Evolutionary conservation across 805 yeast genomes (phyloP), one percentile per base, ranked within the genome.

Genomic region (Saccharomycopsis microspora): DNA sequence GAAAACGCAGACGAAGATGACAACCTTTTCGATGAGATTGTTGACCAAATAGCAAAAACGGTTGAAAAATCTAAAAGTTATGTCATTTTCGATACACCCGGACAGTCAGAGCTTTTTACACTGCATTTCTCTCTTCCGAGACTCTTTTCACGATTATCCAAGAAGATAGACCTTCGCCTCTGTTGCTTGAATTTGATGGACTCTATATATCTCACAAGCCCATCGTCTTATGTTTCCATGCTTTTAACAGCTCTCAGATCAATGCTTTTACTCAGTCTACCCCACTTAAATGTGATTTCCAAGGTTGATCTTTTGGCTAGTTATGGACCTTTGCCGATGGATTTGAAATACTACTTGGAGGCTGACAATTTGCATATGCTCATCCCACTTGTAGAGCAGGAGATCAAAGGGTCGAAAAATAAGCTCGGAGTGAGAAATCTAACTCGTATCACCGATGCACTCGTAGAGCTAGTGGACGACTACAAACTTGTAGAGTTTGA

Each of bases 61-160:
- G 75, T 83, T 4, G 60, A 67, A 36, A 70, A 74, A 39, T 80
- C 78, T 48, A 68, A 68, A 28, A 76, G 80, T 38, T 87, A 87
- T 55, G 62, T 87, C 8, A 68, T 87, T 3, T 85, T 87, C 64
- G 96, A 87, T 62, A 85, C 95, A 59, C 96, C 97, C 1, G 98
- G 98, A 1, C 98, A 93, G 62, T 93, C 88, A 1, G 99, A 93
- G 61, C 72, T 93, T 10, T 93, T 85, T 65, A 93, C 99, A 3
- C 94, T 85, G 59, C 95, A 86, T 57, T 74, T 80, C 1, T 80
- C 96, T 0, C 66, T 94, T 40, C 72, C 71, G 39, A 69, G 69
- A 45, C 82, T 93, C 4, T 85, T 89, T 63, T 73, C 74, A 52
- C 70, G 62, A 42, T 65, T 93, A 41, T 80, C 78, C 50, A 78